A percentile compares a stretch with the other conserved stretches of the same genome.
These are phyloP conservation scores for Salvia sclarea DNA, from an alignment of 305 asterid genomes.

Conservation along the genomic window DNA sequence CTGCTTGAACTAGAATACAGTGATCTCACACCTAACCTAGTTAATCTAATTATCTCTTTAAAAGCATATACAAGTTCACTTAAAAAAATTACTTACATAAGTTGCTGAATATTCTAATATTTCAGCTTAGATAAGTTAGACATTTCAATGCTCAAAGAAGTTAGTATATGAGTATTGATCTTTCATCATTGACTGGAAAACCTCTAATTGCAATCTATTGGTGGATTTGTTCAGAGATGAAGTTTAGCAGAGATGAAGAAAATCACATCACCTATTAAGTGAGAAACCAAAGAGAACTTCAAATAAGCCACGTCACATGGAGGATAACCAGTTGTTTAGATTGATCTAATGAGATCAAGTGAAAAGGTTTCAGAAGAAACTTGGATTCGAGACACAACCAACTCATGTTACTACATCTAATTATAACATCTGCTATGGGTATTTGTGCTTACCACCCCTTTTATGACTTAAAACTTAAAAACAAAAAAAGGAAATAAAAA, in stretches of 20 bases:
- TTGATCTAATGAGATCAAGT: neutral
- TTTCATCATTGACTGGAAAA: neutral
- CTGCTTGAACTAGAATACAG: conserved; percentile 11
- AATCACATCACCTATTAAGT: neutral
- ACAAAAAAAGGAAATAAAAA: neutral
- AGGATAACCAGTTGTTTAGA: neutral
- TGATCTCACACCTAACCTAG: neutral
- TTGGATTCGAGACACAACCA: conserved; percentile 6
- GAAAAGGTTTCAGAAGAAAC: conserved; percentile 1
- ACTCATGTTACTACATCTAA: neutral
- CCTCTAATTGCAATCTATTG: conserved; percentile 5
- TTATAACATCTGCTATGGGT: neutral
- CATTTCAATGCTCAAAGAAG: conserved; percentile 10
- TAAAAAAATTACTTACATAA: conserved; percentile 3
- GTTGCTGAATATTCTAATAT: conserved; percentile 20
- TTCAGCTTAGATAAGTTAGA: conserved; percentile 21
- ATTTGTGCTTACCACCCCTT: conserved; percentile 2
- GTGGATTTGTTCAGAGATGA: conserved; percentile 7
- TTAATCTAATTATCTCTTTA: conserved; percentile 21
- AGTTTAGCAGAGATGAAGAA: conserved; percentile 16
- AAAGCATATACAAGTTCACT: conserved; percentile 13
- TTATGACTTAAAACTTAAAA: neutral
- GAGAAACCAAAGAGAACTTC: conserved; percentile 4
- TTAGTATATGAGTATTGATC: neutral
- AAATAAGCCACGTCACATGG: neutral